phyloP scores from a whole-genome alignment of 345 rosid genomes.

The Populus ilicifolia region DNA sequence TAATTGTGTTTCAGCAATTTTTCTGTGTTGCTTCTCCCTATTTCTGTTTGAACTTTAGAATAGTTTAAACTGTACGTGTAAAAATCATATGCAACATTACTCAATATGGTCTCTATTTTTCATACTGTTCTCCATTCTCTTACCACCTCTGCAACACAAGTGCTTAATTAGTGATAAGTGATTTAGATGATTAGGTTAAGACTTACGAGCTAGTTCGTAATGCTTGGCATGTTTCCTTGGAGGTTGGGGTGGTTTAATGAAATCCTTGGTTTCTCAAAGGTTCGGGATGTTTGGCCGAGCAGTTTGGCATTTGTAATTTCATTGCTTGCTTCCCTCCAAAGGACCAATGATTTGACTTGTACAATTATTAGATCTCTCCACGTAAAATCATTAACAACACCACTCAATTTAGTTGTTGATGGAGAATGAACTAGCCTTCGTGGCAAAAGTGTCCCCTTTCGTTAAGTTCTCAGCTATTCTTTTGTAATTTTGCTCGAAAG shows the following conservation, averaged over 20 bases:
- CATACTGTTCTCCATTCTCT: neutral
- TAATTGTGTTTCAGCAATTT: neutral
- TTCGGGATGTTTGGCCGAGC: neutral
- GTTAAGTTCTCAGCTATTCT: neutral
- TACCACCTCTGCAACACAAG: neutral
- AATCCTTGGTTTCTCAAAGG: neutral
- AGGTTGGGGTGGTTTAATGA: neutral
- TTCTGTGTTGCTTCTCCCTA: neutral
- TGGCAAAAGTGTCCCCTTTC: neutral
- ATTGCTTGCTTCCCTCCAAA: neutral
- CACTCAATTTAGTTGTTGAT: too few species aligned
- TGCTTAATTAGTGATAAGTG: neutral
- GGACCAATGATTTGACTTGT: neutral
- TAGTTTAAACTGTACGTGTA: neutral
- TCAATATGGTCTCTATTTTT: neutral
- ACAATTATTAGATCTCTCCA: neutral
- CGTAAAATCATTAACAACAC: neutral
- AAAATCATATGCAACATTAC: neutral
- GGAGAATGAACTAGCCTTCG: too few species aligned
- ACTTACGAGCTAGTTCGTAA: neutral
- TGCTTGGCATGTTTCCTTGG: neutral
- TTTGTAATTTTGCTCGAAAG: neutral
- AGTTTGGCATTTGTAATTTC: neutral
- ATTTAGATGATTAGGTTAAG: neutral
- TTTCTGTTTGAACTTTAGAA: neutral